A percentile compares a stretch with the other conserved stretches of the same genome.
Evolutionary conservation across 495 filamentous ascomycete species (phyloP).

Genomic region (Aspergillus heteromorphus): DNA sequence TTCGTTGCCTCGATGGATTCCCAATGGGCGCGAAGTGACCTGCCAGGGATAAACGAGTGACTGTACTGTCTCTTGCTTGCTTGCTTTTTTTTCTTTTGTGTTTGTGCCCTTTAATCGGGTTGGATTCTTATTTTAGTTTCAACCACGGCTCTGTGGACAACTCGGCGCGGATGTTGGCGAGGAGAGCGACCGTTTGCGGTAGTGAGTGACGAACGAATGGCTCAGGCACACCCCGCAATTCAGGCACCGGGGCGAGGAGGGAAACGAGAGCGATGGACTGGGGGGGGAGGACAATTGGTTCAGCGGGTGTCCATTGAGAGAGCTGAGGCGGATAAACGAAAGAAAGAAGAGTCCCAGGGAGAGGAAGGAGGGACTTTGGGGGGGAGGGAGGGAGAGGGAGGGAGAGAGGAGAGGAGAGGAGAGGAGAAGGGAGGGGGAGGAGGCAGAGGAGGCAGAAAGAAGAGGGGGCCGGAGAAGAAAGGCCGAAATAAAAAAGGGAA

Average conservation of each 20-base stretch:
- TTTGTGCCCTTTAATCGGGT: neutral
- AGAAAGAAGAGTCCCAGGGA: constrained; percentile 1
- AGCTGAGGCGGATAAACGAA: constrained; percentile 1
- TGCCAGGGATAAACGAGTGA: constrained; percentile 10
- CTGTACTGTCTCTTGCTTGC: neutral
- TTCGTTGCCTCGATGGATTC: neutral
- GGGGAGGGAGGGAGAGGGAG: no score
- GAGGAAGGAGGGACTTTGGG: neutral
- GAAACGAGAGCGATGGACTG: constrained; percentile 8
- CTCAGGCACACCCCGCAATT: constrained; percentile 17
- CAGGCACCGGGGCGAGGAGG: neutral
- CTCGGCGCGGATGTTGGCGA: neutral
- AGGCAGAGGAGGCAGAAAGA: neutral
- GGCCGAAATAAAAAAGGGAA: neutral
- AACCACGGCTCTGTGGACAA: neutral
- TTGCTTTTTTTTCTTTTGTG: neutral
- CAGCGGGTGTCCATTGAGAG: neutral
- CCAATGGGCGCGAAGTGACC: neutral
- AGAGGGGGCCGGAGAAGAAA: neutral
- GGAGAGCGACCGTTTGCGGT: constrained; percentile 39
- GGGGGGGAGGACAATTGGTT: constrained; percentile 3
- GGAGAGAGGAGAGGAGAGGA: no score
- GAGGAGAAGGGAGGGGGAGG: neutral
- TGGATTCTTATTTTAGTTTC: neutral
- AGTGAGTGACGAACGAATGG: constrained; percentile 22